Evolutionary conservation across 768 basidiomycete genomes (phyloP), one percentile per base, ranked within the genome.

Genomic region (Pisolithus sp.): DNA sequence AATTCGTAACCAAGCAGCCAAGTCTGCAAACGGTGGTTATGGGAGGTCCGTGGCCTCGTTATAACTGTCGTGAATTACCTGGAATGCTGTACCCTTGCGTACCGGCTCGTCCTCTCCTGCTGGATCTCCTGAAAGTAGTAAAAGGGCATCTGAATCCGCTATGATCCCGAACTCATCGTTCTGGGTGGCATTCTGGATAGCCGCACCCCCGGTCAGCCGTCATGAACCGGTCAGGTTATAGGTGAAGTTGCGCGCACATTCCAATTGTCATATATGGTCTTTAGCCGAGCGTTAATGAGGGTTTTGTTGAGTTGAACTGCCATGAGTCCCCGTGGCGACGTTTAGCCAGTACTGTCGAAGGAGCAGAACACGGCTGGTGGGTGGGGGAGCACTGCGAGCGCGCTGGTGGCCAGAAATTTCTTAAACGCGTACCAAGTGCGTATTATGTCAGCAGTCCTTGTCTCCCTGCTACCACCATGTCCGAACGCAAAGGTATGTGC

Each of bases 1-100:
- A 98, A 98, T 69, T 99, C 95, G 68, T 93, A 98, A 13, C 94
- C 95, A 37, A 98, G 79, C 17, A 99, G 76, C 90, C 93, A 96
- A 64, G 93, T 94, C 95, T 96, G 57, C 23, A 51, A 37, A 45
- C 24, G 48, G 46, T 46, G 48, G 47, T 50, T 59, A 48, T 51
- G 24, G 38, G 28, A 12, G 45, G 26, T 21, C 34, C 34, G 53
- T 46, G 44, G 20, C 13, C n/a, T 20, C 13, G 13, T 20, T 30
- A 1, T 31, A 6, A 17, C 18, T 23, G n/a, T 15, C 20, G 34
- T 23, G 28, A 64, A 81, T 53, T 55, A 92, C 95, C 74, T 98
- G 95, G 54, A 97, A 79, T 38, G 91, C 92, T 23, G 88, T 89
- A 10, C 93, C 90, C 66, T 93, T 95, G 53, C 86, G 81, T 60